Evolutionary conservation across 164 flowering plant genomes (phyloP).

Genomic region (Buxus sempervirens): DNA sequence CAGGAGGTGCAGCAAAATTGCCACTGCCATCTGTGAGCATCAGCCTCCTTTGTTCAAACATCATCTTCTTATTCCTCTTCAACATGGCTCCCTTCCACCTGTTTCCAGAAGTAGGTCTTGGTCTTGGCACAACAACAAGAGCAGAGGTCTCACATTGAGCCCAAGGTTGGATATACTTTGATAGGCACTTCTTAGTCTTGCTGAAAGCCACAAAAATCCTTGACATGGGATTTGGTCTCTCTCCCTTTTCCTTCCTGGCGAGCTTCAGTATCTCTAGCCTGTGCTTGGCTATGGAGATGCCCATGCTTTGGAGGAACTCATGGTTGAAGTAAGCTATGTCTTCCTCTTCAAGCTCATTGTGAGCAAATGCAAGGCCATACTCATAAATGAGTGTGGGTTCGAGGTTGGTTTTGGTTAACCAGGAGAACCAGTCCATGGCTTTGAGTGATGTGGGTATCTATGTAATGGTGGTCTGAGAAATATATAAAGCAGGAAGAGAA

Average conservation of each 20-base stretch:
- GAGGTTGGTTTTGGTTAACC: slow-evolving; percentile 64
- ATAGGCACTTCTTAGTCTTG: slow-evolving; percentile 42
- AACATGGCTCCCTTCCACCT: slow-evolving; percentile 58
- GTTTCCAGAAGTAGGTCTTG: slow-evolving; percentile 20
- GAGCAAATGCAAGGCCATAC: slow-evolving; percentile 54
- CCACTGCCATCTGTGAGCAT: slow-evolving; percentile 51
- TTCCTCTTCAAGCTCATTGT: slow-evolving; percentile 66
- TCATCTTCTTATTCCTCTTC: slow-evolving; percentile 51
- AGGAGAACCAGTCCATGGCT: slow-evolving; percentile 82
- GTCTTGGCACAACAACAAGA: slow-evolving; percentile 45
- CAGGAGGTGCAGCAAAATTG: slow-evolving; percentile 16
- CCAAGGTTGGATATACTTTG: slow-evolving; percentile 40
- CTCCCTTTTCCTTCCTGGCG: slow-evolving; percentile 42
- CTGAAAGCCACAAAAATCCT: slow-evolving; percentile 49
- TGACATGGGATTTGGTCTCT: slow-evolving; percentile 32
- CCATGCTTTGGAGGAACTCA: slow-evolving; percentile 82
- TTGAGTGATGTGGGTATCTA: background rate
- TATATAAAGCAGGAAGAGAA: slow-evolving; percentile 5
- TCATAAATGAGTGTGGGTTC: slow-evolving; percentile 56
- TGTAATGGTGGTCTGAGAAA: background rate
- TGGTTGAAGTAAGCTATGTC: slow-evolving; percentile 71
- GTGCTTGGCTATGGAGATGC: slow-evolving; percentile 77
- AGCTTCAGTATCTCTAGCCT: slow-evolving; percentile 84
- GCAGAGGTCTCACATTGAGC: slow-evolving; percentile 45
- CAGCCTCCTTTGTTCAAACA: slow-evolving; percentile 37